phyloP scores from a whole-genome alignment of 2,329 filamentous ascomycete genomes.

The Cadophora sp. region DNA sequence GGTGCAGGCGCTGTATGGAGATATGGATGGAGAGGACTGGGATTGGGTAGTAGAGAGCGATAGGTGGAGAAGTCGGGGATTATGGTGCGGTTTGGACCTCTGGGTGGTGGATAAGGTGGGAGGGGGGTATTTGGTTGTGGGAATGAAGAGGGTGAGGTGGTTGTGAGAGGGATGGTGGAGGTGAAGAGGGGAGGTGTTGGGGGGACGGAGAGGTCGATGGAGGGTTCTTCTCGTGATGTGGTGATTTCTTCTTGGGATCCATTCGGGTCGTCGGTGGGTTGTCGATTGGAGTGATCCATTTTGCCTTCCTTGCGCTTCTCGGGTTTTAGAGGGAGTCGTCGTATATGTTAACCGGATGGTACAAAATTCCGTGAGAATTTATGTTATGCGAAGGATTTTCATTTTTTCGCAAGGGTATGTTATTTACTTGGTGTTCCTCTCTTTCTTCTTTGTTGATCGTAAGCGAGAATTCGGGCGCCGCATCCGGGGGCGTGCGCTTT shows the following conservation, averaged over 20 bases:
- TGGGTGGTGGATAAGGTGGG: neutral
- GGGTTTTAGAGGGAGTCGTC: too few relatives aligned
- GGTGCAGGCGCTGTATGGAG: neutral
- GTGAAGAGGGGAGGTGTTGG: neutral
- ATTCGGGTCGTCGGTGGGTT: neutral
- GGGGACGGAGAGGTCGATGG: neutral
- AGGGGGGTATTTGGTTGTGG: neutral
- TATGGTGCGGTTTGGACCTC: neutral
- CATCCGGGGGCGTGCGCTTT: neutral
- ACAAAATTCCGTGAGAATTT: too few relatives aligned
- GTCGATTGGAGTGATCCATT: neutral
- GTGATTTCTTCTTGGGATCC: neutral
- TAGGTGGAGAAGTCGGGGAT: neutral
- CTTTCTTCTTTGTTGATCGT: neutral
- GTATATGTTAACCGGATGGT: neutral
- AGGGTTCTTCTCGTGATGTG: too few relatives aligned
- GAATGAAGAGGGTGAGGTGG: neutral
- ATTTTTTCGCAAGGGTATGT: neutral
- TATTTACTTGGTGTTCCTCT: neutral
- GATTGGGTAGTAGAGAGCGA: neutral
- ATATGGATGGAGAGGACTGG: neutral
- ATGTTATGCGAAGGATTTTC: too few relatives aligned
- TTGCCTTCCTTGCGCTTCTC: neutral
- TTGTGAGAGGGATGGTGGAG: neutral
- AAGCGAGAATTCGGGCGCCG: neutral